Evolutionary conservation across 2,329 filamentous ascomycete genomes (phyloP).

Genomic region (Trichoderma breve): DNA sequence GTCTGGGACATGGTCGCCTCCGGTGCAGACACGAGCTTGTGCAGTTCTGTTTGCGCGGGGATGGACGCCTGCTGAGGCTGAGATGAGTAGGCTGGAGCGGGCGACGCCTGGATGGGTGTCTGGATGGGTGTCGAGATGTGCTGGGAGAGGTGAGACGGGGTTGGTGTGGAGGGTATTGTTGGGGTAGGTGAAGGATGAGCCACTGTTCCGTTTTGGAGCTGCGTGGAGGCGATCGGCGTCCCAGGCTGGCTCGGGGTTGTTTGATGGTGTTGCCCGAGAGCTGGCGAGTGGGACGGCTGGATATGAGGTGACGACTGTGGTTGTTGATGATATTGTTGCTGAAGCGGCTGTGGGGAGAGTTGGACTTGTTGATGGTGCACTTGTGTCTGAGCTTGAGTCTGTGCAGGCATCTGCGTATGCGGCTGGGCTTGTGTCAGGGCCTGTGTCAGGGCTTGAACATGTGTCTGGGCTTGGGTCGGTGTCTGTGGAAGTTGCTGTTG

Average conservation of each 20-base stretch:
- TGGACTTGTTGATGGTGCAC: constrained; percentile 11
- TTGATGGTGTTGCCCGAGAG: not conserved
- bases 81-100: constrained; percentile 23
- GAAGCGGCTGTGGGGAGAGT: constrained; percentile 1
- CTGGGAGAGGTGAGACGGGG: constrained; percentile 16
- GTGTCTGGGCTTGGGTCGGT: constrained; percentile 30
- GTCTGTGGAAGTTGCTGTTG: constrained; percentile 26
- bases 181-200: constrained; percentile 17
- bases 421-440: constrained; percentile 21
- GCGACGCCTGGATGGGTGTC: constrained; percentile 9
- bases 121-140: constrained; percentile 2
- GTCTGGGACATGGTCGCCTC: constrained; percentile 27
- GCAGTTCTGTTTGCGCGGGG: constrained; percentile 13
- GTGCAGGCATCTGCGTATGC: constrained; percentile 22
- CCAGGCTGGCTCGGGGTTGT: constrained; percentile 15
- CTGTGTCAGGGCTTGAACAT: not conserved
- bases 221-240: not conserved
- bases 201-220: constrained; percentile 6
- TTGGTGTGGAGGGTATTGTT: constrained; percentile 11
- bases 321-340: constrained; percentile 9
- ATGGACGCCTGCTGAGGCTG: constrained; percentile 16
- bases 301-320: not conserved
- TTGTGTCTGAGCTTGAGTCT: constrained; percentile 20
- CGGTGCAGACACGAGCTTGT: constrained; percentile 24
- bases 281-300: not conserved